phyloP scores from a whole-genome alignment of 805 yeast genomes.

The Dipodascopsis tothii region DNA sequence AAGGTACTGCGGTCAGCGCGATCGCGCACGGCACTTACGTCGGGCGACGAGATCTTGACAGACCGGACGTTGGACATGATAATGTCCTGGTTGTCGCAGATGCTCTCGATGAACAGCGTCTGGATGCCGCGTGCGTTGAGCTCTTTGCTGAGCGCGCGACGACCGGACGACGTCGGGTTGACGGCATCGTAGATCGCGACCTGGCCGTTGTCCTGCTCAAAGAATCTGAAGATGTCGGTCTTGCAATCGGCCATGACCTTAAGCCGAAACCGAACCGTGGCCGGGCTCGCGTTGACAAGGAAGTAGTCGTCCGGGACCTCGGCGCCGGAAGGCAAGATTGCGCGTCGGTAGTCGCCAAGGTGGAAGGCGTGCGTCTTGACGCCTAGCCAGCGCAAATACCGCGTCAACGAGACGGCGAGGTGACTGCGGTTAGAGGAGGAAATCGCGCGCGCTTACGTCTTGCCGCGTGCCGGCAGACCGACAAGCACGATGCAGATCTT shows the following conservation, averaged over 20 bases:
- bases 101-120: slow-evolving; percentile 79
- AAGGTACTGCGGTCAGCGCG: slow-evolving; percentile 36
- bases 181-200: slow-evolving; percentile 95
- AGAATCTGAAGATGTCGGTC: slow-evolving; percentile 61
- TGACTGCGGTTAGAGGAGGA: slow-evolving; percentile 32
- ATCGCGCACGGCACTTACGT: slow-evolving; percentile 28
- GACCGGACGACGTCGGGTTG: slow-evolving; percentile 65
- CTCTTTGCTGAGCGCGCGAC: slow-evolving; percentile 49
- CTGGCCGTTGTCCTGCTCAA: slow-evolving; percentile 75
- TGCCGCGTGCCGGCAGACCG: slow-evolving; percentile 94
- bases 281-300: slow-evolving; percentile 42
- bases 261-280: slow-evolving; percentile 48
- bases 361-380: slow-evolving; percentile 88
- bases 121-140: slow-evolving; percentile 58
- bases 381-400: slow-evolving; percentile 93
- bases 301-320: slow-evolving; percentile 65
- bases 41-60: slow-evolving; percentile 75
- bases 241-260: slow-evolving; percentile 57
- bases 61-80: slow-evolving; percentile 71
- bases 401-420: slow-evolving; percentile 79
- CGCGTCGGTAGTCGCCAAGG: slow-evolving; percentile 81
- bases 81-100: slow-evolving; percentile 64
- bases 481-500: slow-evolving; percentile 79
- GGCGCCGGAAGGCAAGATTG: slow-evolving; percentile 36
- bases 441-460: slow-evolving; percentile 41